These are phyloP conservation scores for Salvia hispanica DNA, from an alignment of 257 asterid species.

Conservation along the genomic window DNA sequence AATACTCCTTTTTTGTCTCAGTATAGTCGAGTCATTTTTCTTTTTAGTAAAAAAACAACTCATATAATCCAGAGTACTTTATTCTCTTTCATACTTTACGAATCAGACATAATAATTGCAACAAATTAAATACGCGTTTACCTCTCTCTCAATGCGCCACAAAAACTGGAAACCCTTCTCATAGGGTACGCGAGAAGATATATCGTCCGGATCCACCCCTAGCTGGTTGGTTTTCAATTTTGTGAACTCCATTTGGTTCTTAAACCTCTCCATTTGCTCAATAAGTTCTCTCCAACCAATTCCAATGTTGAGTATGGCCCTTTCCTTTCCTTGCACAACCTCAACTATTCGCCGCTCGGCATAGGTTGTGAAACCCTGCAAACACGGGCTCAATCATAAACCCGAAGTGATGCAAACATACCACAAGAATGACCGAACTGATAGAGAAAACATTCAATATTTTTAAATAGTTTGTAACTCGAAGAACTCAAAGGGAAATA, in stretches of 20 bases:
- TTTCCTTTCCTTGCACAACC: constrained; percentile 88
- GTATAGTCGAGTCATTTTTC: no score
- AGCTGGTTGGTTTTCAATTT: constrained; percentile 80
- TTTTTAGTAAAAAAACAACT: no score
- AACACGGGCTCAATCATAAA: constrained; percentile 27
- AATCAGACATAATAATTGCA: no score
- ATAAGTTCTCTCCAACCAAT: constrained; percentile 89
- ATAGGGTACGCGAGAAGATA: constrained; percentile 76
- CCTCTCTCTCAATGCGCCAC: constrained; percentile 96
- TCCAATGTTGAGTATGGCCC: constrained; percentile 70
- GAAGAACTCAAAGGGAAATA: no score
- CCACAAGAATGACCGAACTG: no score
- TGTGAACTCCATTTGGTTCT: constrained; percentile 84
- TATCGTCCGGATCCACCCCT: constrained; percentile 91
- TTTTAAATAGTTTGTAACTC: no score
- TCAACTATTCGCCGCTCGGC: constrained; percentile 94
- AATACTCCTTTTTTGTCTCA: no score
- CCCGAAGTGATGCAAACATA: neutral
- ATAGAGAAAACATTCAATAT: no score
- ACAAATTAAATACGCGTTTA: constrained; percentile 1
- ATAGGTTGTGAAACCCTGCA: constrained; percentile 90
- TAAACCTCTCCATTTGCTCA: constrained; percentile 72
- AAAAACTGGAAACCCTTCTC: constrained; percentile 97
- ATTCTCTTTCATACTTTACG: no score
- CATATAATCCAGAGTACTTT: no score